Percentiles rank a stretch among this genome's conserved stretches.
These are phyloP conservation scores for Orbilia blumenaviensis DNA, from an alignment of 2,329 filamentous ascomycete genomes.

Conservation along the genomic window DNA sequence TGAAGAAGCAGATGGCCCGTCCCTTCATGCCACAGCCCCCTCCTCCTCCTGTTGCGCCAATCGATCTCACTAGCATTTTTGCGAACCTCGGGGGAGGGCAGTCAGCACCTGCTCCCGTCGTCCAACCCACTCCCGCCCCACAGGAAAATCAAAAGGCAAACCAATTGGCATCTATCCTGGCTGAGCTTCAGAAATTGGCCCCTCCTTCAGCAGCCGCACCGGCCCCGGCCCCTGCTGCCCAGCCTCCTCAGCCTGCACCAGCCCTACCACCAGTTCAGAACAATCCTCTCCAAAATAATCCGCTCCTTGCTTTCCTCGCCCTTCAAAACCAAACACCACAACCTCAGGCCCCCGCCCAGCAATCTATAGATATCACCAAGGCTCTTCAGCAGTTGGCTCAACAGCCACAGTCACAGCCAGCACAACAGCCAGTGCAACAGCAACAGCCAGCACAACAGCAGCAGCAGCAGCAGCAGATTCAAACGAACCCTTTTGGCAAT, in stretches of 20 bases:
- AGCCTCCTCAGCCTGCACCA: constrained; percentile 22
- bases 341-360: constrained; percentile 23
- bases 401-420: constrained; percentile 12
- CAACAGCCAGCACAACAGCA: background rate
- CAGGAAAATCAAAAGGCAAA: constrained; percentile 22
- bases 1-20: constrained; percentile 40
- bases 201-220: constrained; percentile 5
- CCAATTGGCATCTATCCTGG: constrained; percentile 43
- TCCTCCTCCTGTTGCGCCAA: background rate
- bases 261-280: constrained; percentile 9
- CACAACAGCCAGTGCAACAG: background rate
- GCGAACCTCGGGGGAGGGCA: constrained; percentile 34
- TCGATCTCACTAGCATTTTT: constrained; percentile 49
- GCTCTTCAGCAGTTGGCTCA: constrained; percentile 32
- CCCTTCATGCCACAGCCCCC: constrained; percentile 21
- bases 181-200: constrained; percentile 39
- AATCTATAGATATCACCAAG: constrained; percentile 21
- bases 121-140: background rate
- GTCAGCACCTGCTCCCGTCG: background rate
- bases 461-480: constrained; percentile 1
- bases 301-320: constrained; percentile 38
- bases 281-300: constrained; percentile 33
- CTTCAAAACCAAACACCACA: constrained; percentile 35
- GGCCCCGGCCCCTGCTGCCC: constrained; percentile 5
- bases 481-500: constrained; percentile 25